Conservation (phyloP, 257 asterid genomes). For the Handroanthus guayacan region DNA sequence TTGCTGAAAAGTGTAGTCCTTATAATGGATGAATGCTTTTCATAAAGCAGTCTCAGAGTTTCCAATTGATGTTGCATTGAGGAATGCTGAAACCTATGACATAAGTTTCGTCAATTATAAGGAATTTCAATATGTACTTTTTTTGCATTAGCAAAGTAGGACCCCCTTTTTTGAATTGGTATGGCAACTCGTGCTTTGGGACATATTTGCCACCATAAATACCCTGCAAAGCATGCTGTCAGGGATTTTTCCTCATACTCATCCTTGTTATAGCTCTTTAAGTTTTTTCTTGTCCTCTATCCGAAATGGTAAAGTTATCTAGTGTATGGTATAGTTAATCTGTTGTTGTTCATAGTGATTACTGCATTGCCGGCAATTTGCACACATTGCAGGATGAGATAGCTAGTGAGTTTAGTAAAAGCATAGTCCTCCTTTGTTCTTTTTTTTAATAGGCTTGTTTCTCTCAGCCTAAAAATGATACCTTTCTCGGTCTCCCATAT, state of each 20-base stretch:
- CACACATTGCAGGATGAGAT: conserved; percentile 17
- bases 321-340: not conserved
- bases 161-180: not conserved
- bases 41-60: conserved; percentile 16
- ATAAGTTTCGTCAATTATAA: not conserved
- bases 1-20: conserved; percentile 19
- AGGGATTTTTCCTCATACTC: not conserved
- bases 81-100: conserved; percentile 5
- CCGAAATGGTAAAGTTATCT: conserved; percentile 15
- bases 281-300: not conserved
- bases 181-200: conserved; percentile 9
- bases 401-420: conserved; percentile 19
- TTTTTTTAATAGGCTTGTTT: conserved; percentile 11
- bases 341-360: not conserved
- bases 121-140: conserved; percentile 12
- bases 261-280: conserved; percentile 7
- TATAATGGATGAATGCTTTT: conserved; percentile 19
- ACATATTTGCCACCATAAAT: not conserved
- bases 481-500: not conserved
- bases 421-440: conserved; percentile 8
- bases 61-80: conserved; percentile 20
- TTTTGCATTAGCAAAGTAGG: conserved; percentile 3
- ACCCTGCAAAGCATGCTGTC: conserved; percentile 1
- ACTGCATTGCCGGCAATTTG: not conserved
- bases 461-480: conserved; percentile 2